Evolutionary conservation across 768 basidiomycete species (phyloP).

Genomic region (Galerina sulciceps): DNA sequence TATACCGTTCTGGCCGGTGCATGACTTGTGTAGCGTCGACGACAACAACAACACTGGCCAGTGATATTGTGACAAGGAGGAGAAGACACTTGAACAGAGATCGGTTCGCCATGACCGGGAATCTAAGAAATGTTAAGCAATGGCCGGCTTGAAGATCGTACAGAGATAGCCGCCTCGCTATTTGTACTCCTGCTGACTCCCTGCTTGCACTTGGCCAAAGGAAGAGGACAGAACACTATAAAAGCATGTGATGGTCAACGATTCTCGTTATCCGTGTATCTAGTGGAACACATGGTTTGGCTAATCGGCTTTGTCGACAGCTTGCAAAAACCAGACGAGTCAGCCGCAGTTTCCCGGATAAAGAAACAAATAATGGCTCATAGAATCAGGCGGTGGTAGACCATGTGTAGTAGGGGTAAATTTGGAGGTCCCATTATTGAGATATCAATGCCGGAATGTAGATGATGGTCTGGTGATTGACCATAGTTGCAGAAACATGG

Average conservation of each 20-base stretch:
- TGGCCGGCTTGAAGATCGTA: conserved; percentile 1
- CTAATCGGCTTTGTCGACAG: background rate
- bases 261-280: background rate
- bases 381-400: conserved; percentile 18
- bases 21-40: conserved; percentile 54
- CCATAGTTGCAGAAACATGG: background rate
- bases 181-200: conserved; percentile 15
- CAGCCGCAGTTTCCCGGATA: background rate
- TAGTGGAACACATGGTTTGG: conserved; percentile 7
- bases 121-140: background rate
- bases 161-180: conserved; percentile 1
- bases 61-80: conserved; percentile 26
- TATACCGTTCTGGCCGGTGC: conserved; percentile 54
- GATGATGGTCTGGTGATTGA: conserved; percentile 1
- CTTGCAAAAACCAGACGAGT: conserved; percentile 6
- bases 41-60: conserved; percentile 21
- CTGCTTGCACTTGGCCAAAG: background rate
- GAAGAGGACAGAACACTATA: conserved; percentile 2
- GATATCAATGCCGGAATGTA: background rate
- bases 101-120: conserved; percentile 14
- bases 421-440: conserved; percentile 9
- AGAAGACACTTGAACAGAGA: conserved; percentile 26
- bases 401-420: conserved; percentile 17
- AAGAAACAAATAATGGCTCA: conserved; percentile 1
- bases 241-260: conserved; percentile 2